Percentiles rank a stretch among this genome's conserved stretches.
These are phyloP conservation scores for Wickerhamiella nectarea DNA, from an alignment of 805 yeast genomes.

Conservation along the genomic window DNA sequence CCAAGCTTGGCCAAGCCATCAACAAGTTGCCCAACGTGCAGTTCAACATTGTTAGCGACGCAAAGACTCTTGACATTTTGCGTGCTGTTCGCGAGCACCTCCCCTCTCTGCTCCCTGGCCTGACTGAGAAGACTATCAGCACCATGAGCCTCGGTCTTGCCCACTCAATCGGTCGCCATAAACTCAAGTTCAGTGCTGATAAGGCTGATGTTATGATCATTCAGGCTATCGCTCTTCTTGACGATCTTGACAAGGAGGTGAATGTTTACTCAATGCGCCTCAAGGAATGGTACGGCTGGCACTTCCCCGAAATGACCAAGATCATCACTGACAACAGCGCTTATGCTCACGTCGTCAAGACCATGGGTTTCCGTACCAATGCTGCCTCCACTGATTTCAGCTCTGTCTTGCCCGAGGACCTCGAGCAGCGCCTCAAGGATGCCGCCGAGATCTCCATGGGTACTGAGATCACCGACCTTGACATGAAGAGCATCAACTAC, in stretches of 20 bases:
- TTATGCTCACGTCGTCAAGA: slow-evolving; percentile 81
- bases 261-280: slow-evolving; percentile 98
- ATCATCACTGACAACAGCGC: slow-evolving; percentile 92
- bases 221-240: slow-evolving; percentile 94
- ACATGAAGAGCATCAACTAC: slow-evolving; percentile 73
- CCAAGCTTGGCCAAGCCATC: slow-evolving; percentile 91
- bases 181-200: slow-evolving; percentile 93
- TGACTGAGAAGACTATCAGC: slow-evolving; percentile 66
- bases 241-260: slow-evolving; percentile 92
- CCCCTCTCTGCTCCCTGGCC: slow-evolving; percentile 89
- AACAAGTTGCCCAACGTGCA: slow-evolving; percentile 78
- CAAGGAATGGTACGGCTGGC: slow-evolving; percentile 99
- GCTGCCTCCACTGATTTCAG: slow-evolving; percentile 84
- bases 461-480: slow-evolving; percentile 90
- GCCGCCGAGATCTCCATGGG: slow-evolving; percentile 99
- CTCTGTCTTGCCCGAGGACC: slow-evolving; percentile 81
- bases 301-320: slow-evolving; percentile 98
- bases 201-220: slow-evolving; percentile 98
- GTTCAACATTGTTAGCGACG: slow-evolving; percentile 82
- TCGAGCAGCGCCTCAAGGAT: slow-evolving; percentile 79
- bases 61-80: slow-evolving; percentile 85
- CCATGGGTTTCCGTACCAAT: slow-evolving; percentile 88
- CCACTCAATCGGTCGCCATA: slow-evolving; percentile 96
- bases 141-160: slow-evolving; percentile 98
- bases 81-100: slow-evolving; percentile 91